Conservation (phyloP, 805 yeast genomes). For the Saccharomycopsis vini region DNA sequence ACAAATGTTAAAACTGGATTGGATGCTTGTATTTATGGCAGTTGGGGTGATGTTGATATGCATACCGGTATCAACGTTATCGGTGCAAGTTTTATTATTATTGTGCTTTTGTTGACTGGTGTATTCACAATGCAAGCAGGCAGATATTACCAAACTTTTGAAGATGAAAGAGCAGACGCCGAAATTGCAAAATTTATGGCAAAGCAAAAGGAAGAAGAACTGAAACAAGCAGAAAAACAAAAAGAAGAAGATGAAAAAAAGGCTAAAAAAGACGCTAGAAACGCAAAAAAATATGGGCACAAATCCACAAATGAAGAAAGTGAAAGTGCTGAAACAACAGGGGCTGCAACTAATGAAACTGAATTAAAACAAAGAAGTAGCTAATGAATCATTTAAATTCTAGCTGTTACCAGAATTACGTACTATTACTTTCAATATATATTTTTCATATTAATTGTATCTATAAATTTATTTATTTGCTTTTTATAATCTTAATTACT, state of each 20-base stretch:
- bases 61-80: constrained; percentile 82
- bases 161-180: constrained; percentile 9
- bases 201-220: constrained; percentile 9
- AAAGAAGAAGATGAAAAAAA: constrained; percentile 10
- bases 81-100: constrained; percentile 79
- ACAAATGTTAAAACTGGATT: constrained; percentile 81
- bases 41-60: constrained; percentile 92
- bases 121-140: constrained; percentile 83
- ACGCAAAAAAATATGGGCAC: constrained; percentile 18
- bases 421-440: too few relatives aligned
- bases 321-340: too few relatives aligned
- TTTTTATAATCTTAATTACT: too few relatives aligned
- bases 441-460: too few relatives aligned
- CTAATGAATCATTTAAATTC: too few relatives aligned
- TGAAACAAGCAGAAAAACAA: constrained; percentile 9
- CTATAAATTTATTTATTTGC: too few relatives aligned
- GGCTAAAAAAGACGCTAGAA: constrained; percentile 11
- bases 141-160: constrained; percentile 48
- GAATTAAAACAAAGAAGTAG: too few relatives aligned
- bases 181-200: constrained; percentile 6
- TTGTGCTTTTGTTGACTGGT: constrained; percentile 63
- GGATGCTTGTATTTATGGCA: constrained; percentile 54
- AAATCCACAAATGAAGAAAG: too few relatives aligned
- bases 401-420: too few relatives aligned
- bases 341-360: too few relatives aligned